Percentiles rank a stretch among this genome's conserved stretches.
Conservation (phyloP, 2,329 filamentous ascomycete genomes). For the Fusarium sterilihyphosum region DNA sequence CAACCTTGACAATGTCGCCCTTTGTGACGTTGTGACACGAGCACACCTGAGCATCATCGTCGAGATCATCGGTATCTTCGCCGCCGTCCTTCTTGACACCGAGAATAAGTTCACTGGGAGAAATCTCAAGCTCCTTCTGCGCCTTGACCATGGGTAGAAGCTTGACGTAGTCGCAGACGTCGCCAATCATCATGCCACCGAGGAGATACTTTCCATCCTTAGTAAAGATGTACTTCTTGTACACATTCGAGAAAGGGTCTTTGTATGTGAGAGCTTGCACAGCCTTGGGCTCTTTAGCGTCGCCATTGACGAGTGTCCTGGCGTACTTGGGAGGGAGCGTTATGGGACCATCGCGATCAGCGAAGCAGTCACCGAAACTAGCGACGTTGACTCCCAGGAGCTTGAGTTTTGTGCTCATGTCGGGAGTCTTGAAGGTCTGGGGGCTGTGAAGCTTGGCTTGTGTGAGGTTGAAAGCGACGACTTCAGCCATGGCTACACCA, state of each 20-base stretch:
- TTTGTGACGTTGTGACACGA: conserved; percentile 95
- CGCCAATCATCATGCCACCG: conserved; percentile 98
- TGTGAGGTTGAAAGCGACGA: conserved; percentile 90
- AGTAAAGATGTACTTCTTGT: conserved; percentile 95
- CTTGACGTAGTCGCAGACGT: conserved; percentile 90
- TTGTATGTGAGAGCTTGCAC: conserved; percentile 93
- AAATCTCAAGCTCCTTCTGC: conserved; percentile 80
- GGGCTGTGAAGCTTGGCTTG: conserved; percentile 78
- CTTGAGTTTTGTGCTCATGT: conserved; percentile 92
- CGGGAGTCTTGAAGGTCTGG: conserved; percentile 79
- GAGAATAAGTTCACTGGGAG: conserved; percentile 84
- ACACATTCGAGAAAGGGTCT: conserved; percentile 87
- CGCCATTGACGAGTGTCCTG: conserved; percentile 42
- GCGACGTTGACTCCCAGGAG: conserved; percentile 90
- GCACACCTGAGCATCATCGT: conserved; percentile 88
- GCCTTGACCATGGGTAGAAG: conserved; percentile 87
- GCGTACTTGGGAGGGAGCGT: conserved; percentile 71
- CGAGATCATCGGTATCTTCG: conserved; percentile 80
- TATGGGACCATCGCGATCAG: conserved; percentile 83
- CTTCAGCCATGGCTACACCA: conserved; percentile 91
- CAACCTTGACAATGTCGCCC: conserved; percentile 75
- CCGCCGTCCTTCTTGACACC: conserved; percentile 77
- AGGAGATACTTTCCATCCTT: conserved; percentile 88
- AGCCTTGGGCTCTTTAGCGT: conserved; percentile 46
- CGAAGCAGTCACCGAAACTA: conserved; percentile 94